These are phyloP conservation scores for Erigeron canadensis DNA, from an alignment of 129 eudicot genomes.

Conservation along the genomic window DNA sequence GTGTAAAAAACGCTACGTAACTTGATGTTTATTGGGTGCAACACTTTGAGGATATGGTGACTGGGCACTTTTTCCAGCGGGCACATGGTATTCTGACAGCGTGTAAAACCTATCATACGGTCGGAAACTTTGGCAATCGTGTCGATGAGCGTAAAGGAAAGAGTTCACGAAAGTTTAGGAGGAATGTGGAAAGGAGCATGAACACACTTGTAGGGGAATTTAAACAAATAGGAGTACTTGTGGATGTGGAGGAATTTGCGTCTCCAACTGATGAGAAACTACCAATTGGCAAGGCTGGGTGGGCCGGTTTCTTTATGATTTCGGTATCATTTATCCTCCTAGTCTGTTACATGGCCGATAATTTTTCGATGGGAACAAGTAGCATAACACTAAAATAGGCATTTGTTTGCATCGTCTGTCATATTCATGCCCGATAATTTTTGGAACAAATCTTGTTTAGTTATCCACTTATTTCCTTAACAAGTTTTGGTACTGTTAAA, in stretches of 20 bases:
- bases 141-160: not conserved
- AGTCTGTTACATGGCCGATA: no score
- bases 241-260: not conserved
- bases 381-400: no score
- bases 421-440: no score
- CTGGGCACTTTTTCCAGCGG: not conserved
- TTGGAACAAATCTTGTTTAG: no score
- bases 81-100: not conserved
- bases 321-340: no score
- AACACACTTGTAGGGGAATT: not conserved
- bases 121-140: not conserved
- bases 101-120: not conserved
- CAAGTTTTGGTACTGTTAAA: no score
- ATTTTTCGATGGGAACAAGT: no score
- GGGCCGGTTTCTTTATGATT: no score
- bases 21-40: not conserved
- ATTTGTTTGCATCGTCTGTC: no score
- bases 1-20: no score
- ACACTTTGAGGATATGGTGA: not conserved
- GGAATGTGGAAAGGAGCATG: not conserved
- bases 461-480: no score
- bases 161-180: not conserved
- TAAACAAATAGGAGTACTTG: slow-evolving; percentile 3
- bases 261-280: not conserved
- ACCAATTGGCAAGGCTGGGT: no score